Conservation (phyloP, 148 eudicot genomes). For the Amaranthus palmeri region DNA sequence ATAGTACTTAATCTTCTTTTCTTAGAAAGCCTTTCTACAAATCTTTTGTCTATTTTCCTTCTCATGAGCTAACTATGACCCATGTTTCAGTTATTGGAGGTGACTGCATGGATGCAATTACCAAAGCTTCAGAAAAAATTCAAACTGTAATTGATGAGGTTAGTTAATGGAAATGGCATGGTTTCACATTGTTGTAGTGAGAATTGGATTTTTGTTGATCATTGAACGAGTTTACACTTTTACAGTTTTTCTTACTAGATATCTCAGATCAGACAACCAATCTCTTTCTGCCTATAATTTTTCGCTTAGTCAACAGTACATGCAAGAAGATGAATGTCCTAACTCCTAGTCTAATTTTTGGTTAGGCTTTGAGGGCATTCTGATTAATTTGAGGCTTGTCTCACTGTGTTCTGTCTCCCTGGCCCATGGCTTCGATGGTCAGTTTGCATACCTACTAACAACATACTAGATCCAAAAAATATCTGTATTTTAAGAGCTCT, state of each 20-base stretch:
- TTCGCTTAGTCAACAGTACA: background rate
- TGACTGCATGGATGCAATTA: conserved; percentile 44
- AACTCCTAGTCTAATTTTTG: background rate
- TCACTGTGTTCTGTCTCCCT: background rate
- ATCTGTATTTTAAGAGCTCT: too few relatives aligned
- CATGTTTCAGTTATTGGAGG: conserved; percentile 54
- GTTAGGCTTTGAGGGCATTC: background rate
- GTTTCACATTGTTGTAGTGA: background rate
- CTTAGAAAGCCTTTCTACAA: background rate
- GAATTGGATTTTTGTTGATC: too few relatives aligned
- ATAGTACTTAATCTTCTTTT: background rate
- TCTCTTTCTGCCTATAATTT: background rate
- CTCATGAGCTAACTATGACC: background rate
- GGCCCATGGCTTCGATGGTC: background rate
- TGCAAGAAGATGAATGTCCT: background rate
- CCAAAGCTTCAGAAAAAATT: conserved; percentile 53
- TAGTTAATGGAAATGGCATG: conserved; percentile 5
- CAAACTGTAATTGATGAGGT: conserved; percentile 55
- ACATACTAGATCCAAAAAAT: background rate
- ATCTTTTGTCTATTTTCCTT: conserved; percentile 8
- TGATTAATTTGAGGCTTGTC: background rate
- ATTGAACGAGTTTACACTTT: too few relatives aligned
- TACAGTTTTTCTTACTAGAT: background rate
- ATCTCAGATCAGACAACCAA: background rate
- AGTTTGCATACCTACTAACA: background rate